Evolutionary conservation across 768 basidiomycete genomes (phyloP), one percentile per base, ranked within the genome.

Genomic region (Basidioascus undulatus): DNA sequence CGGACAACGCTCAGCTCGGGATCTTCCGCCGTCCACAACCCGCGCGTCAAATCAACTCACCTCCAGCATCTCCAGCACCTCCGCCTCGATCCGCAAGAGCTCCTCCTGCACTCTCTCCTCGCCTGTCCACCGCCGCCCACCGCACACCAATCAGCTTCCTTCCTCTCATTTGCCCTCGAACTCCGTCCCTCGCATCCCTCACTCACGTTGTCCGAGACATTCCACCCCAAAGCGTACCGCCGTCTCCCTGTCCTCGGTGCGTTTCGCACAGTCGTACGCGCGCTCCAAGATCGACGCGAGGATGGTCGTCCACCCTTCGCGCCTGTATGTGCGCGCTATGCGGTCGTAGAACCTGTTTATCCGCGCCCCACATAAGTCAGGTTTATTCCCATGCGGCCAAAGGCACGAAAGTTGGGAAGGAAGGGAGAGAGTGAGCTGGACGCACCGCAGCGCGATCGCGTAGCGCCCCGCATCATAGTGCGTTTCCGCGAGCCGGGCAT

Each of bases 321-420:
- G 64, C n/a, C 77, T 70, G 53, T 92, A 94, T 0, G 74, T 77
- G 55, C 72, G 76, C 1, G 78, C 75, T 44, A 94, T 89, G 12
- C 86, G 72, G 53, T 89, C 87, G 55, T 84, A 83, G 60, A 89
- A 96, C 35, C 81, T 87, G 47, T 15, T 1, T n/a, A 7, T 4
- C 16, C 15, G 2, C 28, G 16, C 4, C 4, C 1, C 8, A 0
- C 8, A 13, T 6, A 30, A 20, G 19, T 32, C 11, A 12, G 20
- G 33, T 23, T 10, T 34, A 34, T 25, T 31, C 5, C 24, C 25
- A n/a, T n/a, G n/a, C n/a, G n/a, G n/a, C n/a, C 28, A 1, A 9
- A 18, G 2, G 19, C 2, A 15, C 30, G 11, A 12, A 30, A 2
- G 16, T 19, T 16, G 26, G 7, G 21, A 11, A 3, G 4, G 15